A percentile compares a stretch with the other conserved stretches of the same genome.
These are phyloP conservation scores for Coniochaeta sp. DNA, from an alignment of 2,329 filamentous ascomycete genomes.

Conservation along the genomic window DNA sequence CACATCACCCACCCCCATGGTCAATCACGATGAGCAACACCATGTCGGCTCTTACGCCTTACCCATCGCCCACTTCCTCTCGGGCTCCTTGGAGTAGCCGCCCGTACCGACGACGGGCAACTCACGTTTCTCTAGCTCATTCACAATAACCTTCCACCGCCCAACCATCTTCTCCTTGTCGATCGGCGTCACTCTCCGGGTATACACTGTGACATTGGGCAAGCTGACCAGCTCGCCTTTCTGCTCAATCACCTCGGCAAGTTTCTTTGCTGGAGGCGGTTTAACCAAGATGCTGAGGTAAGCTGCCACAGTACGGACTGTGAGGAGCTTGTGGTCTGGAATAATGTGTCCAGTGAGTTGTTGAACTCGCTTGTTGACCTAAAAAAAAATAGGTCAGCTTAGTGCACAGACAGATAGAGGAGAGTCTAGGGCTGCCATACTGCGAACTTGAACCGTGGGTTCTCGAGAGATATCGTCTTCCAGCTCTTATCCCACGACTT, in stretches of 20 bases:
- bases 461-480: constrained; percentile 48
- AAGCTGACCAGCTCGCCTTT: constrained; percentile 40
- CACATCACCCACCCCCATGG: background rate
- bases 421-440: constrained; percentile 35
- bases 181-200: constrained; percentile 58
- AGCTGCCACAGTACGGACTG: constrained; percentile 43
- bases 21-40: background rate
- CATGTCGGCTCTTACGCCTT: constrained; percentile 3
- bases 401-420: background rate
- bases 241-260: constrained; percentile 51
- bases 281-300: constrained; percentile 47
- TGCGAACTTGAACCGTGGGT: constrained; percentile 61
- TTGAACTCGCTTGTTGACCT: constrained; percentile 76
- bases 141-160: constrained; percentile 28
- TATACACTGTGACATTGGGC: constrained; percentile 64
- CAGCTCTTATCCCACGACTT: constrained; percentile 46
- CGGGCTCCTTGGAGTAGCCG: constrained; percentile 17
- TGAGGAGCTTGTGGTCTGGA: constrained; percentile 59
- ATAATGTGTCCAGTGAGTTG: constrained; percentile 74
- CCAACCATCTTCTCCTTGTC: constrained; percentile 26
- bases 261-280: constrained; percentile 49
- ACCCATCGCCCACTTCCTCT: constrained; percentile 19
- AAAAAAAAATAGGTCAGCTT: background rate
- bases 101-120: constrained; percentile 23
- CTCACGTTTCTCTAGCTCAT: constrained; percentile 22